Base-by-base conservation (phyloP, 345 rosid species). In the Hibiscus trionum region DNA sequence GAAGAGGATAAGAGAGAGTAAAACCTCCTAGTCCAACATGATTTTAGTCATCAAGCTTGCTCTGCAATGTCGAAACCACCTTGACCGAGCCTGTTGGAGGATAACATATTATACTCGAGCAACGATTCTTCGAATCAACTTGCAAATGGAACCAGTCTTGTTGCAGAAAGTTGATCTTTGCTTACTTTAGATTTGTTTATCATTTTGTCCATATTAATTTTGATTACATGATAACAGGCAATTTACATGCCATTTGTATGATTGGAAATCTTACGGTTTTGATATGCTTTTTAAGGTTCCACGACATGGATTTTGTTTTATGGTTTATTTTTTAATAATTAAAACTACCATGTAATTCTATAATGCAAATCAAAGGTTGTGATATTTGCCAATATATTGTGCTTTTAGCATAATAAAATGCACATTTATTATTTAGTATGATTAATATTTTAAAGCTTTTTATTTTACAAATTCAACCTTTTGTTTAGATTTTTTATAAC, bases 1-100 rank as follows among this genome's bases (percentile, higher is more conserved):
- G 95, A 93, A 84, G 97, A 87, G 80, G 95, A 86, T 65, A 93
- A 93, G 82, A 82, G 90, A 77, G 93, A 86, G 79, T 88, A 76
- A 86, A 67, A 8, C 1, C 19, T 37, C 17, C 39, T 11, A 6
- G 2, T 50, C 37, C 11, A 57, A 66, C 58, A 53, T 31, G 33
- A 27, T 31, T 44, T 21, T 12, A 47, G 53, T 35, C 50, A 24
- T 21, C 50, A 21, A 26, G 29, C 29, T 26, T 68, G 19, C 63
- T 21, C 58, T 16, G 59, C 59, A 17, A 11, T 55, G 59, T 55
- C 12, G 24, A 55, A 55, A 17, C 26, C 59, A 17, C 59, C 27
- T 55, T 8, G 24, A 17, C 10, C 21, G 69, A 64, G 61, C 49
- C 42, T 75, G 12, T 27, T 14, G 19, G 15, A 4, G 60, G 62